Conservation (phyloP, 345 rosid species). For the Stellera chamaejasme region DNA sequence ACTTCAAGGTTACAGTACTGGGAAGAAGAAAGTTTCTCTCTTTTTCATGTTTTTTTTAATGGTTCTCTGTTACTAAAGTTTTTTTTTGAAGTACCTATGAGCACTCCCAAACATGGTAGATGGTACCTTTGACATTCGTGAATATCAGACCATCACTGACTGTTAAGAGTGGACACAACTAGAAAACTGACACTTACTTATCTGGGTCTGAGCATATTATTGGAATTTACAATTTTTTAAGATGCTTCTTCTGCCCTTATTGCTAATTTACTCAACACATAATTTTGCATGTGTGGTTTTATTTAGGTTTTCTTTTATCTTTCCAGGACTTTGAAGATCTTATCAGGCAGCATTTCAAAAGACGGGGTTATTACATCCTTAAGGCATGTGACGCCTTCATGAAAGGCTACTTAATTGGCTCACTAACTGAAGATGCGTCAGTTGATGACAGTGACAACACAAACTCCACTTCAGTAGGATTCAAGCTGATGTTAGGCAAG, state of each 20-base stretch:
- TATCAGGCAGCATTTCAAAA: slow-evolving; percentile 68
- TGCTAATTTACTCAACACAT: neutral
- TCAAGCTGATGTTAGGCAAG: slow-evolving; percentile 92
- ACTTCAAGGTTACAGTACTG: neutral
- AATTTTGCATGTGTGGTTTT: neutral
- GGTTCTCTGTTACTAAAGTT: too few species aligned
- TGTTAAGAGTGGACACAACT: too few species aligned
- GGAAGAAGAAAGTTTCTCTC: neutral
- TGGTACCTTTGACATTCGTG: too few species aligned
- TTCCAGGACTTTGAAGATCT: slow-evolving; percentile 77
- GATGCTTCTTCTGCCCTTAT: too few species aligned
- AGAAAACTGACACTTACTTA: neutral
- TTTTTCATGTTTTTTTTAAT: slow-evolving; percentile 1
- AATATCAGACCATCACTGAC: too few species aligned
- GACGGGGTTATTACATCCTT: slow-evolving; percentile 78
- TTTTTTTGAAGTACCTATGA: too few species aligned
- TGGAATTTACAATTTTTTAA: neutral
- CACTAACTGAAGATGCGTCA: slow-evolving; percentile 69
- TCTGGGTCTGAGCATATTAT: neutral
- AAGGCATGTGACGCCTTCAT: slow-evolving; percentile 90
- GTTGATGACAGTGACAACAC: slow-evolving; percentile 30
- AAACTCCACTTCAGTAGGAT: slow-evolving; percentile 77
- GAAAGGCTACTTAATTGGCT: slow-evolving; percentile 88
- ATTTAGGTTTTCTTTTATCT: neutral
- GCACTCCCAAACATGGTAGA: too few species aligned